Base-by-base conservation (phyloP, 768 basidiomycete species). In the Krasilnikovozyma curviuscula region DNA sequence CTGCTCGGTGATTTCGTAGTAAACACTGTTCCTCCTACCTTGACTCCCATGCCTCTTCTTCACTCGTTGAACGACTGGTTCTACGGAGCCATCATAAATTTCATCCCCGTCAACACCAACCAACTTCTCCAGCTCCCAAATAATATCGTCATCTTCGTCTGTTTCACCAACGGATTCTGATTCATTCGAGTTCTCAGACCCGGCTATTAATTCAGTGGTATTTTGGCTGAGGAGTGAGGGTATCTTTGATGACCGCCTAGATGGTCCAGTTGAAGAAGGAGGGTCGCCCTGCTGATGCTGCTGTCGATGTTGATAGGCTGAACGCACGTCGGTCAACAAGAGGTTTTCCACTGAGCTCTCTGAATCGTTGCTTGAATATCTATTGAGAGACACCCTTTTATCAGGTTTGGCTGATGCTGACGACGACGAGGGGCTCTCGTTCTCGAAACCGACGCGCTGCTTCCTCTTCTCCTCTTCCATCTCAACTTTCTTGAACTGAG, bases 1-100 rank as follows among this genome's bases (percentile, higher is more conserved):
- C 30, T 59, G 55, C 37, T 63, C 56, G 16, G 53, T 57, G 42
- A 61, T 57, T 50, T 57, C 56, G 44, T 59, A 51, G 29, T 48
- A 52, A 19, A 54, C 51, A 18, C 48, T 16, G 5, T 39, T 21
- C 21, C 49, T 46, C 37, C 47, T 49, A 3, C 46, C 35, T 35
- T 54, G 39, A 10, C 45, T 34, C 12, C 12, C 39, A 40, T 40
- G 12, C 19, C 39, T 32, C 47, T 23, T 29, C 46, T 39, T 8
- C 34, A 7, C n/a, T n/a, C 21, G 9, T 48, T 46, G 21, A 10
- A 12, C 39, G 39, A 10, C 9, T 19, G n/a, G n/a, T n/a, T 52
- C 40, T 35, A 44, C 45, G 24, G 48, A 33, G 14, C 44, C 52
- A 8, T 55, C 57, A 16, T 48, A 29, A 19, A 43, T 35, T 37